Evolutionary conservation across 2,329 filamentous ascomycete species (phyloP), one percentile per base, ranked within the genome.

Genomic region (Berkeleyomyces basicola): DNA sequence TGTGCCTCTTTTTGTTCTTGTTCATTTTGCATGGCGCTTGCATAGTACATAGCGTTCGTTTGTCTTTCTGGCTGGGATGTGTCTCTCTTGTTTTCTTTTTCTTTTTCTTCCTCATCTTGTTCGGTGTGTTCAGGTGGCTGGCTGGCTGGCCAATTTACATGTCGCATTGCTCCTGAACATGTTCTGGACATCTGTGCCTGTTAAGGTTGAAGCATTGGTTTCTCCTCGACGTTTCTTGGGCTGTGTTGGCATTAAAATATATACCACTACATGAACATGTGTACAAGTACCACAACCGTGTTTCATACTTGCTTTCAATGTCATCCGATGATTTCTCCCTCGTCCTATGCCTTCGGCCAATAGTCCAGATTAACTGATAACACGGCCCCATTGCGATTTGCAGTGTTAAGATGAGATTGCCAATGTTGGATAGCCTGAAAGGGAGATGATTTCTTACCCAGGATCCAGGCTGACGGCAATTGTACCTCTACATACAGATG

Each of bases 1-100:
- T 44, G 40, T 36, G n/a, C 31, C 44, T 62, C 55, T n/a, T 61
- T 62, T 51, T 61, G 49, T 66, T 62, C 37, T 57, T 64, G 58
- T 42, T 37, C 59, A 33, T 36, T 61, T 61, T 46, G 44, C 39
- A 23, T 61, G 37, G 57, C 57, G 57, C 40, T 53, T 37, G 49
- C 51, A 55, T 59, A 59, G 44, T 40, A 47, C 40, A 33, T 47
- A 7, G 43, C 33, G 36, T 37, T 47, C 31, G 53, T n/a, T n/a
- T 46, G 43, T 11, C 16, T 46, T 4, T 11, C 7, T 44, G 10
- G 10, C 42, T 44, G 23, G 23, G 23, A 23, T 23, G 1, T 44
- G 11, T 37, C 33, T 55, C 33, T 55, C 49, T 39, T 36, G 36
- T 7, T 23, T 23, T 23, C n/a, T n/a, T n/a, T n/a, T n/a, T n/a